Conservation (phyloP, 805 yeast species). For the Pichia scutulata region DNA sequence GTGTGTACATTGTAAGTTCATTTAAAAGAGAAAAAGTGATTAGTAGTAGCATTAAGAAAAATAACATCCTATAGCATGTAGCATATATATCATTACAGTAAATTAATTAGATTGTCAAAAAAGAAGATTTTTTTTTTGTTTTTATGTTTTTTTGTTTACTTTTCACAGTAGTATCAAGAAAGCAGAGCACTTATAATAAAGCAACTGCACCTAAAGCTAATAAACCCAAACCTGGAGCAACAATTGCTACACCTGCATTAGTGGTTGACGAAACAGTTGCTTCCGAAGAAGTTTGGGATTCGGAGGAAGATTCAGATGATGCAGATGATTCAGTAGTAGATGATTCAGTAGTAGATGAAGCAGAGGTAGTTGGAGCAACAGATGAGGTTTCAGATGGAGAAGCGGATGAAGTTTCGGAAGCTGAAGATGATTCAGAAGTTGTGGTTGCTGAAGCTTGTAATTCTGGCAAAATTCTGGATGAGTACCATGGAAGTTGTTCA, state of each 20-base stretch:
- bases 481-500: conserved; percentile 30
- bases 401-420: conserved; percentile 12
- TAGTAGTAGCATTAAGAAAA: background rate
- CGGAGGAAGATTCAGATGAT: background rate
- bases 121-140: background rate
- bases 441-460: conserved; percentile 12
- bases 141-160: background rate
- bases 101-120: background rate
- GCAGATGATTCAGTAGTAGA: conserved; percentile 6
- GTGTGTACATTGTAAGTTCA: too few relatives aligned
- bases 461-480: conserved; percentile 22
- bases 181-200: conserved; percentile 15
- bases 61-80: background rate
- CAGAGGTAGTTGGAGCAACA: conserved; percentile 4
- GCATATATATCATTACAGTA: background rate
- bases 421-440: conserved; percentile 8
- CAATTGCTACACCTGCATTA: conserved; percentile 13
- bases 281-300: background rate
- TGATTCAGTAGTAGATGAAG: conserved; percentile 3
- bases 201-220: conserved; percentile 19
- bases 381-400: conserved; percentile 10
- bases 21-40: too few relatives aligned
- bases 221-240: conserved; percentile 14
- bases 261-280: conserved; percentile 1
- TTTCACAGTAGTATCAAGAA: background rate